A percentile compares a stretch with the other conserved stretches of the same genome.
These are phyloP conservation scores for Dryadomyces quercus-mongolicae DNA, from an alignment of 2,329 filamentous ascomycete species.

Conservation along the genomic window DNA sequence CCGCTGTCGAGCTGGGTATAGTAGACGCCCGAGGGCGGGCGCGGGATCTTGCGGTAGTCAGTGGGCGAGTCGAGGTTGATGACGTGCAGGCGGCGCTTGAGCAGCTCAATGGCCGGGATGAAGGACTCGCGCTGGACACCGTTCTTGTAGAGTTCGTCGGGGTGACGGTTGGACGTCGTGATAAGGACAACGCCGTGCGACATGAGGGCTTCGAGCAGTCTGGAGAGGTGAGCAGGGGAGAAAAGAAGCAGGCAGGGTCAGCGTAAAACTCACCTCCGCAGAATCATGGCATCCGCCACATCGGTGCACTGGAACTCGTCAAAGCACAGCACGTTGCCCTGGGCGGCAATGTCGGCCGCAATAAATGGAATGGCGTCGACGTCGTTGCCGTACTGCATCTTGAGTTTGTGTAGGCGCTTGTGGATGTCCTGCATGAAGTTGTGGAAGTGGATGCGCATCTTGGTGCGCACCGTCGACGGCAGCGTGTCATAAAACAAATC, in stretches of 20 bases:
- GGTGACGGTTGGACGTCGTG: conserved; percentile 94
- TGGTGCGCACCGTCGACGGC: conserved; percentile 63
- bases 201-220: conserved; percentile 83
- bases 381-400: conserved; percentile 79
- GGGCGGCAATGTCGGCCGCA: conserved; percentile 83
- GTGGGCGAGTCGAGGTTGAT: conserved; percentile 92
- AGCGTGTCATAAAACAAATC: conserved; percentile 94
- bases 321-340: conserved; percentile 82
- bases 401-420: conserved; percentile 77
- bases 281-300: conserved; percentile 96
- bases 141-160: conserved; percentile 94
- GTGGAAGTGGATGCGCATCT: conserved; percentile 94
- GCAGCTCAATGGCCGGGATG: conserved; percentile 84
- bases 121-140: conserved; percentile 94
- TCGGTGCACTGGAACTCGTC: conserved; percentile 99
- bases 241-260: background rate
- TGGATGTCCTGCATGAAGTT: conserved; percentile 99
- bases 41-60: conserved; percentile 93
- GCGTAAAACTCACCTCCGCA: conserved; percentile 46
- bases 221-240: conserved; percentile 13
- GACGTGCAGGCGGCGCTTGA: conserved; percentile 73
- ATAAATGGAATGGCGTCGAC: conserved; percentile 86
- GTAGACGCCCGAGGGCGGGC: conserved; percentile 87
- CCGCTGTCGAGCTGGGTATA: conserved; percentile 74
- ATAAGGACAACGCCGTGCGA: conserved; percentile 92